Evolutionary conservation across 495 filamentous ascomycete genomes (phyloP).

Genomic region (Cercophora sp.): DNA sequence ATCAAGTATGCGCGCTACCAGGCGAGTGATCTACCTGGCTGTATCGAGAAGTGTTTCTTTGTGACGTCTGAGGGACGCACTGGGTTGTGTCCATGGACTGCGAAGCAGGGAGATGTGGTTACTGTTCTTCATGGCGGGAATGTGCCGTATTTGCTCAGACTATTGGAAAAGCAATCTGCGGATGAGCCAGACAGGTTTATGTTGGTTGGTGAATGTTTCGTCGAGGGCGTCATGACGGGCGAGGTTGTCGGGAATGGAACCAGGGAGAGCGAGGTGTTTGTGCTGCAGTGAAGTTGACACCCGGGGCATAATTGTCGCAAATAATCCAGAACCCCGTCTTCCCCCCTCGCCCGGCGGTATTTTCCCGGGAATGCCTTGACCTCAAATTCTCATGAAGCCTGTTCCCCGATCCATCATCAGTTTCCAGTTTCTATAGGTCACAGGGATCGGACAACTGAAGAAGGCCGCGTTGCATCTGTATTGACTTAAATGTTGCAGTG

Average conservation of each 20-base stretch:
- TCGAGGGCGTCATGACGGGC: slow-evolving; percentile 8
- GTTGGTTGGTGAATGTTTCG: slow-evolving; percentile 11
- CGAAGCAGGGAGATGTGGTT: slow-evolving; percentile 7
- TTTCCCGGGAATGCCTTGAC: too few species aligned
- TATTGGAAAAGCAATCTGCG: not conserved
- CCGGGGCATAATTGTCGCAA: too few species aligned
- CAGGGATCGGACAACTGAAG: too few species aligned
- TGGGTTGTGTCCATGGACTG: slow-evolving; percentile 8
- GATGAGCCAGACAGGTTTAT: not conserved
- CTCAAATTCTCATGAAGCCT: too few species aligned
- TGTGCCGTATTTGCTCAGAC: slow-evolving; percentile 9
- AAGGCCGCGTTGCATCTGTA: too few species aligned
- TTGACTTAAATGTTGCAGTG: too few species aligned
- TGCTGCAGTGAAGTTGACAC: too few species aligned
- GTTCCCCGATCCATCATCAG: too few species aligned
- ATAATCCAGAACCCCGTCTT: too few species aligned
- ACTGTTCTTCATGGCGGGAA: slow-evolving; percentile 5
- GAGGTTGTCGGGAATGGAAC: not conserved
- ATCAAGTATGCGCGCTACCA: not conserved
- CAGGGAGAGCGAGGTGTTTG: slow-evolving; percentile 15
- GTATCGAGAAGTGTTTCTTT: slow-evolving; percentile 9
- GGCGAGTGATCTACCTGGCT: not conserved
- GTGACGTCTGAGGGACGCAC: not conserved
- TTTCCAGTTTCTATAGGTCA: too few species aligned
- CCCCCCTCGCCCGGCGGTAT: too few species aligned